Evolutionary conservation across 331 rosid genomes (phyloP).

Genomic region (Erythrophleum ivorense): DNA sequence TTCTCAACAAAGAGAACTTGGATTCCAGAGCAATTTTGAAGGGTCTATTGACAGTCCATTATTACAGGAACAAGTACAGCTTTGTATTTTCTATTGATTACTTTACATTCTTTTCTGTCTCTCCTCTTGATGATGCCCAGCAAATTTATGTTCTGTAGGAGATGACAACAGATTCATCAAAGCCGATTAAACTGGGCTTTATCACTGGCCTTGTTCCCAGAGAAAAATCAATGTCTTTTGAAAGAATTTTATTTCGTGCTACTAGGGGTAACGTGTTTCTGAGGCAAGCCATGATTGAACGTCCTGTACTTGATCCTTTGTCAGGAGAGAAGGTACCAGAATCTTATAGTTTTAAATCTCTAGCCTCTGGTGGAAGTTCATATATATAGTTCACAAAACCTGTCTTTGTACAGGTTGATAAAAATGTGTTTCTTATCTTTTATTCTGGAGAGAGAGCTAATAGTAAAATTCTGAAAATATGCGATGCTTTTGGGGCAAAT

Average conservation of each 20-base stretch:
- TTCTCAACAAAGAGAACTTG: slow-evolving; percentile 60
- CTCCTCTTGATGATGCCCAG: slow-evolving; percentile 26
- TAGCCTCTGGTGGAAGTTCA: slow-evolving; percentile 14
- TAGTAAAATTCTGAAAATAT: slow-evolving; percentile 71
- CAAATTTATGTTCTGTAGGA: slow-evolving; percentile 54
- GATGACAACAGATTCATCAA: slow-evolving; percentile 49
- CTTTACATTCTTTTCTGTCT: slow-evolving; percentile 26
- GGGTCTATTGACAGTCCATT: slow-evolving; percentile 80
- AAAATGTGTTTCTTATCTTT: slow-evolving; percentile 79
- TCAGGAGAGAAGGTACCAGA: slow-evolving; percentile 70
- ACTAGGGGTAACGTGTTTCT: slow-evolving; percentile 83
- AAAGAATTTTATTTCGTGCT: slow-evolving; percentile 76
- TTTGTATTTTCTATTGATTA: slow-evolving; percentile 34
- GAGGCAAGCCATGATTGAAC: slow-evolving; percentile 64
- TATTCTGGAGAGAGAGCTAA: slow-evolving; percentile 81
- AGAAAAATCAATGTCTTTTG: slow-evolving; percentile 70
- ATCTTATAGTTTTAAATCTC: slow-evolving; percentile 13
- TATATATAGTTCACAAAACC: not conserved
- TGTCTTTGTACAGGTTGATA: slow-evolving; percentile 62
- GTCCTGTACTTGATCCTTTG: slow-evolving; percentile 65
- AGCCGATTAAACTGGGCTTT: slow-evolving; percentile 70
- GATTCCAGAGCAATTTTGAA: slow-evolving; percentile 51
- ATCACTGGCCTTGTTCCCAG: slow-evolving; percentile 75
- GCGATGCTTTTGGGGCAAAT: slow-evolving; percentile 87
- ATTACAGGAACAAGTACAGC: slow-evolving; percentile 69